Conservation (phyloP, 2,329 filamentous ascomycete genomes). For the Clonostachys solani region DNA sequence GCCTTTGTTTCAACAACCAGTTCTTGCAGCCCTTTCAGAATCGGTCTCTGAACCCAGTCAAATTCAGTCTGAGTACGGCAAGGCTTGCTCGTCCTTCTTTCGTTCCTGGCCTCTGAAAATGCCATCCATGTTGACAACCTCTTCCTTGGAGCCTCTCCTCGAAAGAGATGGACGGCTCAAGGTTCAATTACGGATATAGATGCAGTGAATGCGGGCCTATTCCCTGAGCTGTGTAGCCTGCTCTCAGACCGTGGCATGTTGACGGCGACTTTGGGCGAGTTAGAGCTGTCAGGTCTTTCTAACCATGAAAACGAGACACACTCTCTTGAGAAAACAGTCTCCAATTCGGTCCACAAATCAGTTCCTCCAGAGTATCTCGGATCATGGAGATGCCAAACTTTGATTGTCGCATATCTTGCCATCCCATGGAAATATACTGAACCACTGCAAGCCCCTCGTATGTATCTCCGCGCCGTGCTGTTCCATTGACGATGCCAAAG, state of each 20-base stretch:
- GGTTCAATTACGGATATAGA: background rate
- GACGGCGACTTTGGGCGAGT: background rate
- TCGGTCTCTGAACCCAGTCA: too few species aligned
- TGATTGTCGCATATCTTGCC: background rate
- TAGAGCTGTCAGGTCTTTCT: background rate
- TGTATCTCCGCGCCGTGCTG: too few species aligned
- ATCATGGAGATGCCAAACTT: background rate
- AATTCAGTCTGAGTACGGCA: background rate
- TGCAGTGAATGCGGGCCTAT: background rate
- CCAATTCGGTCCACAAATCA: background rate
- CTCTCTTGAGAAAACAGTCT: background rate
- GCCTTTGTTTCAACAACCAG: too few species aligned
- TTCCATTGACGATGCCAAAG: background rate
- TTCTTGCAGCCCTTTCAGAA: too few species aligned
- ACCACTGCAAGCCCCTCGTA: background rate
- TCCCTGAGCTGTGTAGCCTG: background rate
- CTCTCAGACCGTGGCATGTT: background rate
- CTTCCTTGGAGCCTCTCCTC: background rate
- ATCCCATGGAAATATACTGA: background rate
- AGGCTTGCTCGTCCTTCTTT: background rate
- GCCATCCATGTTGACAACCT: background rate
- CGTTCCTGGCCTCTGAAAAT: background rate
- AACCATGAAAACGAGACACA: background rate
- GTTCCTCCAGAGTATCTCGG: background rate
- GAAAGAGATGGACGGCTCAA: background rate